phyloP scores from a whole-genome alignment of 352 stramenopile genomes.

The Peronospora tabacina region DNA sequence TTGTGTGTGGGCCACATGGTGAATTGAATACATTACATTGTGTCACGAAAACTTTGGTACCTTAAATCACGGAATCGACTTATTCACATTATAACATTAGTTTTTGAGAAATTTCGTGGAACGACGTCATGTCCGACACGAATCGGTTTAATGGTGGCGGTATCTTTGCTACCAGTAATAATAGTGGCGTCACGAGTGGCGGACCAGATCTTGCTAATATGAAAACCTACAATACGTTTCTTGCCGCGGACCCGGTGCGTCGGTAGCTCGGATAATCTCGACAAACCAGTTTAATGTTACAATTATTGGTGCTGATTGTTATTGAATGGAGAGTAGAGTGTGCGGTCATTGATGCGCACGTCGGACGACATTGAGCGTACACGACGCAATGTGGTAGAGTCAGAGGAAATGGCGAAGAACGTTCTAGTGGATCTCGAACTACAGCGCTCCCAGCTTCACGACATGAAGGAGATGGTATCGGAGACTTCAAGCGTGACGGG shows the following conservation, averaged over 20 bases:
- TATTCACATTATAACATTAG: constrained; percentile 2
- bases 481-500: constrained; percentile 63
- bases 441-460: constrained; percentile 68
- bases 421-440: constrained; percentile 73
- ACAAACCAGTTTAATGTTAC: no score
- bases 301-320: not conserved
- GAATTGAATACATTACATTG: not conserved
- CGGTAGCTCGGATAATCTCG: not conserved
- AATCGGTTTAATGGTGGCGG: constrained; percentile 21
- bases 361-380: constrained; percentile 70
- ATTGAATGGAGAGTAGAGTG: constrained; percentile 25
- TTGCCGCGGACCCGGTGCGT: constrained; percentile 43
- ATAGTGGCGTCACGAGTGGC: constrained; percentile 21
- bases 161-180: constrained; percentile 26
- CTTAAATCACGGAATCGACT: constrained; percentile 11
- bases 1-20: constrained; percentile 1
- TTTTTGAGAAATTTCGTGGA: constrained; percentile 16
- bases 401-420: constrained; percentile 60
- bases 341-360: constrained; percentile 55
- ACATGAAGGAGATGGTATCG: constrained; percentile 74
- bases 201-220: constrained; percentile 24
- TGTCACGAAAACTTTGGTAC: constrained; percentile 4
- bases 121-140: constrained; percentile 29
- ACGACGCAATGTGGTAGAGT: constrained; percentile 52
- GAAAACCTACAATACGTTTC: constrained; percentile 76